Conservation (phyloP, 768 basidiomycete genomes). For the Tulasnella calospora region DNA sequence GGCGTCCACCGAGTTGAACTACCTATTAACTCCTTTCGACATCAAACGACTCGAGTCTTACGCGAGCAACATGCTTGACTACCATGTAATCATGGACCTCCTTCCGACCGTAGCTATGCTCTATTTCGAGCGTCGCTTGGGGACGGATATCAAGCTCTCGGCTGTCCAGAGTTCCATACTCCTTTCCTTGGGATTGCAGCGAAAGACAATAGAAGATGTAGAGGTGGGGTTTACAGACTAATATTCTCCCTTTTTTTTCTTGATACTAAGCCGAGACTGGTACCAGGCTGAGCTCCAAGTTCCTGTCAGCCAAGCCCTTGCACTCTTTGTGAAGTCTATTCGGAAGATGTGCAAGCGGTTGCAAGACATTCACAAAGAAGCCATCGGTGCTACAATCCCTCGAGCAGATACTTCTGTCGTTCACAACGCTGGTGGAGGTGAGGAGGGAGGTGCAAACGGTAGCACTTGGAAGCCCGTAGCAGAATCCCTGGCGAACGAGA, state of each 20-base stretch:
- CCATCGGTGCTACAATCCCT: conserved; percentile 51
- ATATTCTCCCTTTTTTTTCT: neutral
- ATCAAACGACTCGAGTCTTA: conserved; percentile 94
- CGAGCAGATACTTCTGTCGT: conserved; percentile 32
- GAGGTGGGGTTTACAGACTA: conserved; percentile 50
- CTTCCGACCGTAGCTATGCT: conserved; percentile 75
- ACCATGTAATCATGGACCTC: conserved; percentile 91
- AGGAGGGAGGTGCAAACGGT: neutral
- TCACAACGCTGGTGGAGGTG: neutral
- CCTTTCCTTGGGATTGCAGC: conserved; percentile 81
- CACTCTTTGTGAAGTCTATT: conserved; percentile 85
- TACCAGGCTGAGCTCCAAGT: conserved; percentile 69
- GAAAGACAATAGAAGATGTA: conserved; percentile 82
- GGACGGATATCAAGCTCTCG: conserved; percentile 62
- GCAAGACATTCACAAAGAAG: conserved; percentile 71
- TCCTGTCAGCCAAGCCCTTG: conserved; percentile 80
- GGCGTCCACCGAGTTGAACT: conserved; percentile 48
- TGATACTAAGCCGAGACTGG: neutral
- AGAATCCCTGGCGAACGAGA: conserved; percentile 55
- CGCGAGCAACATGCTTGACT: conserved; percentile 92
- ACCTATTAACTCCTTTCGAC: conserved; percentile 83
- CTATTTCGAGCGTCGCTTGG: conserved; percentile 67
- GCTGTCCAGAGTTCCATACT: conserved; percentile 90
- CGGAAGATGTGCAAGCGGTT: conserved; percentile 76
- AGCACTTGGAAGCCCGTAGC: conserved; percentile 45